Conservation (phyloP, 2,329 filamentous ascomycete species). For the Fusarium sp. region DNA sequence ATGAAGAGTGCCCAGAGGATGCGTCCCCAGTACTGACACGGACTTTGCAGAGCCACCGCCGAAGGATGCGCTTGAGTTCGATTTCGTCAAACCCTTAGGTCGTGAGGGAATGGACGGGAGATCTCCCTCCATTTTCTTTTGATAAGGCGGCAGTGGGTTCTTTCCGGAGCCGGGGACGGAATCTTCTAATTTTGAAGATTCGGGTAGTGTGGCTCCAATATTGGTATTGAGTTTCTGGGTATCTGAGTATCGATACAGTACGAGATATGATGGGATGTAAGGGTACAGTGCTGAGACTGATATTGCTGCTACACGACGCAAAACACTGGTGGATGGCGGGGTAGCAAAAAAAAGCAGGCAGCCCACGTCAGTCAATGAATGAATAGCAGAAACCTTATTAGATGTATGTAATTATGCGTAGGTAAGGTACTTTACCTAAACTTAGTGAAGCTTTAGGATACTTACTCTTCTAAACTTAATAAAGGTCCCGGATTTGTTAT, state of each 20-base stretch:
- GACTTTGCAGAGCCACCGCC: conserved; percentile 48
- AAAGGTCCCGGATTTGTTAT: neutral
- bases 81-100: conserved; percentile 48
- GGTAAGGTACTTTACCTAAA: neutral
- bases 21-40: conserved; percentile 51
- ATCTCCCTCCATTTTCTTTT: conserved; percentile 39
- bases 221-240: neutral
- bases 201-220: neutral
- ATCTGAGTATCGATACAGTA: neutral
- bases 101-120: conserved; percentile 26
- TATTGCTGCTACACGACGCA: neutral
- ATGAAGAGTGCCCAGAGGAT: conserved; percentile 56
- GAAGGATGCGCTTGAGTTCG: conserved; percentile 46
- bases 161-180: neutral
- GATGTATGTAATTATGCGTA: neutral
- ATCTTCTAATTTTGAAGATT: neutral
- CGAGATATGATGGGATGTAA: neutral
- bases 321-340: conserved; percentile 3
- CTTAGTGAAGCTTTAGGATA: neutral
- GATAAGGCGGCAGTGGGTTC: neutral
- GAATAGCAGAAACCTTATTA: neutral
- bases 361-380: neutral
- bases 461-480: neutral
- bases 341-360: conserved; percentile 19
- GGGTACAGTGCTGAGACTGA: conserved; percentile 8